Percentiles rank a stretch among this genome's conserved stretches.
Evolutionary conservation across 2,329 filamentous ascomycete species (phyloP).

Genomic region (Microsporum ferrugineum): DNA sequence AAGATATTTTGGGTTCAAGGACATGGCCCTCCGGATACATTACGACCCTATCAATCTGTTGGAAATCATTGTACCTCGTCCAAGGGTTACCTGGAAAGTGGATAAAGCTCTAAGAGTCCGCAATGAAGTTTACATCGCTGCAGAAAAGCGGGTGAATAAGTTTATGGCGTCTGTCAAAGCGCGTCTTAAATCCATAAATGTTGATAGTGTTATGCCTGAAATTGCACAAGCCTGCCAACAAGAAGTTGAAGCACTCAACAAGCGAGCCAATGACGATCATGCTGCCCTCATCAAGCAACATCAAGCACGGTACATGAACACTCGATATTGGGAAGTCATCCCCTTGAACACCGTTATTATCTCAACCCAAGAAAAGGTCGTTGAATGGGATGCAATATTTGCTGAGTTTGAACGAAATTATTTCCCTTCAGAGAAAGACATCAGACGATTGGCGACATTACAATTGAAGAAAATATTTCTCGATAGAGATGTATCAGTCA

Average conservation of each 20-base stretch:
- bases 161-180: slow-evolving; percentile 83
- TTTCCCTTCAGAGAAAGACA: slow-evolving; percentile 90
- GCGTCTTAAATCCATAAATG: slow-evolving; percentile 75
- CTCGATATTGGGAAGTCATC: slow-evolving; percentile 93
- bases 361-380: slow-evolving; percentile 82
- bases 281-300: slow-evolving; percentile 60
- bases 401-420: slow-evolving; percentile 85
- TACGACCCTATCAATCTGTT: slow-evolving; percentile 87
- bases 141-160: slow-evolving; percentile 67
- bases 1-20: slow-evolving; percentile 80
- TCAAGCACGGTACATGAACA: slow-evolving; percentile 82
- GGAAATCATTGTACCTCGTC: slow-evolving; percentile 84
- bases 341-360: slow-evolving; percentile 81
- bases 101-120: slow-evolving; percentile 85
- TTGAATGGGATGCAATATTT: slow-evolving; percentile 87
- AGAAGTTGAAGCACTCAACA: slow-evolving; percentile 67
- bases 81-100: slow-evolving; percentile 93
- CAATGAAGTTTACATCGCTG: slow-evolving; percentile 76
- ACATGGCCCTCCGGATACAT: slow-evolving; percentile 76
- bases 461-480: slow-evolving; percentile 93
- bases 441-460: slow-evolving; percentile 77
- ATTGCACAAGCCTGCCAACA: slow-evolving; percentile 70
- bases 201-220: slow-evolving; percentile 80
- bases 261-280: slow-evolving; percentile 76
- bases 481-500: slow-evolving; percentile 69